Conservation (phyloP, 2,329 filamentous ascomycete genomes). For the Aspergillus arachidicola region DNA sequence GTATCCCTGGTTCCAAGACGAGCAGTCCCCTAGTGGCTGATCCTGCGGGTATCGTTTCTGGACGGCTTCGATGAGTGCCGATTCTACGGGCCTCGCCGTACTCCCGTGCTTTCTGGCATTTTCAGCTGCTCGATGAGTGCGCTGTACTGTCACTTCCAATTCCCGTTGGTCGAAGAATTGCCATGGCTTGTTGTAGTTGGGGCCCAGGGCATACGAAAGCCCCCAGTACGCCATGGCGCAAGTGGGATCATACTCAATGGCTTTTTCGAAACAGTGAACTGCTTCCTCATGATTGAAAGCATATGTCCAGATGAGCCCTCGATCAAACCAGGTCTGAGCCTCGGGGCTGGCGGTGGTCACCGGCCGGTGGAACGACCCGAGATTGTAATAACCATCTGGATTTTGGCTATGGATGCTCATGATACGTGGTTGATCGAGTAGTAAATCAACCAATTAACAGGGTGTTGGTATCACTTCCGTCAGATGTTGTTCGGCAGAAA, state of each 20-base stretch:
- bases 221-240: constrained; percentile 48
- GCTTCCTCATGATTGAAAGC: constrained; percentile 46
- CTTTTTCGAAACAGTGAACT: constrained; percentile 39
- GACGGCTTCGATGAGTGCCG: constrained; percentile 65
- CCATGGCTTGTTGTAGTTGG: constrained; percentile 83
- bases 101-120: constrained; percentile 46
- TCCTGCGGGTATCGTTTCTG: constrained; percentile 62
- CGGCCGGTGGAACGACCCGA: constrained; percentile 38
- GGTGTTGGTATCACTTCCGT: not conserved
- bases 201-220: constrained; percentile 66
- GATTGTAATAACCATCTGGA: constrained; percentile 30
- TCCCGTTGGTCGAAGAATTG: constrained; percentile 67
- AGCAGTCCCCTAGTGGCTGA: constrained; percentile 52
- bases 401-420: not conserved
- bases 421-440: not conserved
- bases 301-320: constrained; percentile 39
- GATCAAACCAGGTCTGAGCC: constrained; percentile 39
- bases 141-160: constrained; percentile 50
- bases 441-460: not conserved
- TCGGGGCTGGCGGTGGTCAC: constrained; percentile 28
- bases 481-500: not conserved
- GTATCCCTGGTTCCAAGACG: constrained; percentile 61
- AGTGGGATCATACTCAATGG: constrained; percentile 34
- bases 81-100: constrained; percentile 56
- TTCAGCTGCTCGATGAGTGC: constrained; percentile 50